Percentiles rank a stretch among this genome's conserved stretches.
Evolutionary conservation across 2,329 filamentous ascomycete species (phyloP).

Genomic region (Orbilia quercus): DNA sequence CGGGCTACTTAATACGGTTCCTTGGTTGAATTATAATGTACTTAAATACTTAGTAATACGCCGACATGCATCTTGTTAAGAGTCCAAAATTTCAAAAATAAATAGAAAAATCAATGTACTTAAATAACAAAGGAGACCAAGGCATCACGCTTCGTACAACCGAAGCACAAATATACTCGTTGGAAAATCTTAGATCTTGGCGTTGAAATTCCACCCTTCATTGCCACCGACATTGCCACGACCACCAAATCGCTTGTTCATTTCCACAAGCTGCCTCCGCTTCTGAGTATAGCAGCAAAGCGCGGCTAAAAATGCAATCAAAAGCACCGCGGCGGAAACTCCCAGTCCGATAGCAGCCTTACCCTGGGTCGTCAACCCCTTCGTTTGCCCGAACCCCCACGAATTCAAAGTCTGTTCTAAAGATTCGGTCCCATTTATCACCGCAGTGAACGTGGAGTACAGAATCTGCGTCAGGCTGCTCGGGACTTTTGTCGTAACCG

Average conservation of each 20-base stretch:
- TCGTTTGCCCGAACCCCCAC: constrained; percentile 29
- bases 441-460: constrained; percentile 40
- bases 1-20: no score
- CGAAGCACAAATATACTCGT: no score
- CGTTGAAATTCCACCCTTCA: constrained; percentile 41
- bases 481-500: constrained; percentile 23
- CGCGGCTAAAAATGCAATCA: constrained; percentile 39
- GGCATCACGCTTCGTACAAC: no score
- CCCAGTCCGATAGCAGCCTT: constrained; percentile 38
- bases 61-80: no score
- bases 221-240: constrained; percentile 10
- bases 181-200: no score
- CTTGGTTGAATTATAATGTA: no score
- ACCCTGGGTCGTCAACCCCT: constrained; percentile 34
- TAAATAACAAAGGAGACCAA: no score
- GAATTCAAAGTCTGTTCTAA: constrained; percentile 28
- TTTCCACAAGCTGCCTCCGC: constrained; percentile 10
- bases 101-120: no score
- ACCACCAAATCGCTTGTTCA: background rate
- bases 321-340: constrained; percentile 23
- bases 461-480: constrained; percentile 35
- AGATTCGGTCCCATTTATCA: constrained; percentile 17
- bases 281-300: constrained; percentile 22
- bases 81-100: no score
- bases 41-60: no score